Evolutionary conservation across 2,329 filamentous ascomycete species (phyloP).

Genomic region (Fusarium irregulare): DNA sequence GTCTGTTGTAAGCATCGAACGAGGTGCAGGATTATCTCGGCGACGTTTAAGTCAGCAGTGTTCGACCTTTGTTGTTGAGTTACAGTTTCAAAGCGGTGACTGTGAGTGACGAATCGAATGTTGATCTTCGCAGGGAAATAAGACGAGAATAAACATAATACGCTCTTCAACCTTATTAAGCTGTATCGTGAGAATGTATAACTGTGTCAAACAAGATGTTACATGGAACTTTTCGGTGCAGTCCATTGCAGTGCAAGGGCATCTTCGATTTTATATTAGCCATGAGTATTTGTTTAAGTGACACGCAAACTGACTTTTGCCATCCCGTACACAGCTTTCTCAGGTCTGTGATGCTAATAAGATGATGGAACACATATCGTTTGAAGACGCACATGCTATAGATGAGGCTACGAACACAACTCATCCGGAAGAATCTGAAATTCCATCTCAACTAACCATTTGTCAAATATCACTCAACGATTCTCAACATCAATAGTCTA

Average conservation of each 20-base stretch:
- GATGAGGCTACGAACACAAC: neutral
- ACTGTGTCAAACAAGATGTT: neutral
- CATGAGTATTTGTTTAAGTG: neutral
- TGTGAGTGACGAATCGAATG: neutral
- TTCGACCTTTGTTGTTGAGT: neutral
- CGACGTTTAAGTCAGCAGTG: neutral
- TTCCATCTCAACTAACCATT: neutral
- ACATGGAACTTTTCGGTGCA: neutral
- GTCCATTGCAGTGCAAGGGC: neutral
- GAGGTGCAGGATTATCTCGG: neutral
- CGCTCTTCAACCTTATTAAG: neutral
- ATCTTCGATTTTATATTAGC: neutral
- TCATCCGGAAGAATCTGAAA: no score
- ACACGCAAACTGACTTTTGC: neutral
- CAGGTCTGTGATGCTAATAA: neutral
- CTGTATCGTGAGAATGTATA: neutral
- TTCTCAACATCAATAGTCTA: neutral
- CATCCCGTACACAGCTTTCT: neutral
- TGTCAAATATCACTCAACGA: neutral
- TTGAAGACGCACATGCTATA: neutral
- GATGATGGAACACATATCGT: neutral
- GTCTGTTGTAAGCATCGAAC: neutral
- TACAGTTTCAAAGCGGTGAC: neutral
- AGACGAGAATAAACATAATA: constrained; percentile 12
- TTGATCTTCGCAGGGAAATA: constrained; percentile 3